A percentile compares a stretch with the other conserved stretches of the same genome.
These are phyloP conservation scores for Sporobolus alterniflorus DNA, from an alignment of 202 grass and related monocot species.

Conservation along the genomic window DNA sequence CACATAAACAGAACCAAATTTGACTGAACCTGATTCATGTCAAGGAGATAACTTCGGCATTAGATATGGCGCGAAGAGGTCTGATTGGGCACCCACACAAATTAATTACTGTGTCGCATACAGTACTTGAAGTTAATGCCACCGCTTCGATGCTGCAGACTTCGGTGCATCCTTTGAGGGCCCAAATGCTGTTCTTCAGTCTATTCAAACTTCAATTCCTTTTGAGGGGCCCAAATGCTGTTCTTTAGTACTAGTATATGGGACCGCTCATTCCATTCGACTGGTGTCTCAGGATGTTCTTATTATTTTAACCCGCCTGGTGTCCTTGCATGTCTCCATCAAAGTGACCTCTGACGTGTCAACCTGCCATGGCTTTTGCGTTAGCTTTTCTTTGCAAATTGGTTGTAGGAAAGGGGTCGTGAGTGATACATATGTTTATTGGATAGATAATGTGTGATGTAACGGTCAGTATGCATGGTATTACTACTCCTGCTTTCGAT, in stretches of 20 bases:
- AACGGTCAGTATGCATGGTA: background rate
- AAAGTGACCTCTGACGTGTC: slow-evolving; percentile 19
- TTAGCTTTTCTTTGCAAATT: background rate
- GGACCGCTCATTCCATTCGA: slow-evolving; percentile 19
- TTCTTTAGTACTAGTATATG: no score
- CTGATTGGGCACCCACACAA: background rate
- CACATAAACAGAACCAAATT: no score
- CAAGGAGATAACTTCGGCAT: no score
- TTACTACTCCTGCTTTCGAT: background rate
- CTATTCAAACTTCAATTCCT: no score
- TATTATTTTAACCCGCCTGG: background rate
- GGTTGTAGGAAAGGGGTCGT: background rate
- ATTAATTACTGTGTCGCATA: no score
- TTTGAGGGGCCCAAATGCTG: no score
- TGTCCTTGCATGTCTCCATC: background rate
- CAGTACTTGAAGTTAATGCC: no score
- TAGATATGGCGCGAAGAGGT: slow-evolving; percentile 6
- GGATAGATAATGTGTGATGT: background rate
- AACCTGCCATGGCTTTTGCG: background rate
- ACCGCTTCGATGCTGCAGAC: no score
- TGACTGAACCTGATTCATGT: no score
- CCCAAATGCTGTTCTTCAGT: no score
- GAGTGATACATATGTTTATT: no score
- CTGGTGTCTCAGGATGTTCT: slow-evolving; percentile 1
- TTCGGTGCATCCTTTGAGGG: no score